phyloP scores from a whole-genome alignment of 1,139 yeast genomes.

The Saccharomycopsis phalli region DNA sequence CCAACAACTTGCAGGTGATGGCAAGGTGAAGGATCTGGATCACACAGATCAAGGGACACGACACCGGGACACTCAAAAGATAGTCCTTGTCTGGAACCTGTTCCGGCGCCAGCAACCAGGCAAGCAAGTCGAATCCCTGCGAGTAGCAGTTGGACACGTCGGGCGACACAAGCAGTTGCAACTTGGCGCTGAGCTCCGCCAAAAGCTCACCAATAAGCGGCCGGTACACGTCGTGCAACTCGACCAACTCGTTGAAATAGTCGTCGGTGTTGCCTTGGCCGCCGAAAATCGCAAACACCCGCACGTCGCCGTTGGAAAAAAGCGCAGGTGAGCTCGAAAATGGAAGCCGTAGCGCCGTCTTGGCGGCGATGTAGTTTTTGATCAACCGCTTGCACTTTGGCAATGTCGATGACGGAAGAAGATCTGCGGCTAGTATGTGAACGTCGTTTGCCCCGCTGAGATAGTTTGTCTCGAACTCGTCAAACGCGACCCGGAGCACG shows the following conservation, averaged over 20 bases:
- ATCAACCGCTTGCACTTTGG: constrained; percentile 66
- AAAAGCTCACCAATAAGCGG: constrained; percentile 69
- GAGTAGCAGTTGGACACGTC: constrained; percentile 85
- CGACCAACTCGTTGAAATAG: constrained; percentile 93
- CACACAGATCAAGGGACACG: constrained; percentile 92
- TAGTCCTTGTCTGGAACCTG: constrained; percentile 87
- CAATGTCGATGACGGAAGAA: constrained; percentile 58
- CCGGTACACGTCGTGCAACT: constrained; percentile 66
- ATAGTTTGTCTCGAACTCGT: constrained; percentile 78
- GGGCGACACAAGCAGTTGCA: constrained; percentile 58
- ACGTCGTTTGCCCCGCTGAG: constrained; percentile 58
- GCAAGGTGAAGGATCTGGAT: constrained; percentile 93
- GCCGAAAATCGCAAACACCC: constrained; percentile 81
- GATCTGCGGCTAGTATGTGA: constrained; percentile 75
- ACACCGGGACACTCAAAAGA: constrained; percentile 82
- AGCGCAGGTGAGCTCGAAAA: constrained; percentile 52
- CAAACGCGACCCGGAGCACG: constrained; percentile 58
- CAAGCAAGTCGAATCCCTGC: constrained; percentile 82
- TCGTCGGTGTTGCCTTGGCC: constrained; percentile 99
- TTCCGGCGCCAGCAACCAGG: constrained; percentile 81
- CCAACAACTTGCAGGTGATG: constrained; percentile 75
- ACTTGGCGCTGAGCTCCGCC: constrained; percentile 55
- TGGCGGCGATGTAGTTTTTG: constrained; percentile 57
- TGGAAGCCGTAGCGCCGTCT: constrained; percentile 38
- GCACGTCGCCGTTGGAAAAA: constrained; percentile 43